phyloP scores from a whole-genome alignment of 2,329 filamentous ascomycete genomes.

The Rhynchosporium graminicola region DNA sequence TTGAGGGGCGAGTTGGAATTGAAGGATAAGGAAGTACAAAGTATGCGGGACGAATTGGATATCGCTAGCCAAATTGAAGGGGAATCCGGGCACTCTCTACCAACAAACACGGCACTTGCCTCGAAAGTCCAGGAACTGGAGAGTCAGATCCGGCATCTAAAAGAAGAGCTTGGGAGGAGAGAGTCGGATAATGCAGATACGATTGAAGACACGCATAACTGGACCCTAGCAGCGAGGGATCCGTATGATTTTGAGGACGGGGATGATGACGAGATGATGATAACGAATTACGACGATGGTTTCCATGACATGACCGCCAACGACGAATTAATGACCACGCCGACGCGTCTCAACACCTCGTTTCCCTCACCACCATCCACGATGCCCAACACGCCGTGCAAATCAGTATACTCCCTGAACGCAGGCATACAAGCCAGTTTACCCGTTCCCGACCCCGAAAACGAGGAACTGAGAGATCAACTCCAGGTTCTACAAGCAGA shows the following conservation, averaged over 20 bases:
- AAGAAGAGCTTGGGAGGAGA: slow-evolving; percentile 33
- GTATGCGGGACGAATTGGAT: slow-evolving; percentile 37
- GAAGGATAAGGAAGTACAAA: slow-evolving; percentile 38
- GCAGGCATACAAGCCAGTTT: slow-evolving; percentile 31
- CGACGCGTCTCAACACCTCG: slow-evolving; percentile 35
- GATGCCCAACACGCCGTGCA: slow-evolving; percentile 37
- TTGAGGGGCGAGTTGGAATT: slow-evolving; percentile 49
- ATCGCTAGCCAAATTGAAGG: slow-evolving; percentile 36
- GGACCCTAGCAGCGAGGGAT: slow-evolving; percentile 53
- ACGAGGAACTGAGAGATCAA: slow-evolving; percentile 31
- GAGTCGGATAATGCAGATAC: slow-evolving; percentile 25
- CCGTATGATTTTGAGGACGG: slow-evolving; percentile 42
- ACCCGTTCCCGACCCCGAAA: slow-evolving; percentile 32
- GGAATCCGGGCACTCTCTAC: slow-evolving; percentile 29
- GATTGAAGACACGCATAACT: slow-evolving; percentile 41
- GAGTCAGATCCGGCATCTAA: slow-evolving; percentile 33
- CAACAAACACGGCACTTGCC: slow-evolving; percentile 25
- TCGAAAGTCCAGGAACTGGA: slow-evolving; percentile 36
- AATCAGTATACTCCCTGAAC: slow-evolving; percentile 23
- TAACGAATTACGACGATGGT: slow-evolving; percentile 36
- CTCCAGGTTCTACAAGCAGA: slow-evolving; percentile 34
- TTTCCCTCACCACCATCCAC: slow-evolving; percentile 40
- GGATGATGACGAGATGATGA: slow-evolving; percentile 44
- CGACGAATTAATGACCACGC: slow-evolving; percentile 36
- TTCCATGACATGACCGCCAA: slow-evolving; percentile 25